Base-by-base conservation (phyloP, 2,329 filamentous ascomycete genomes). In the Raffaelea deltoideospora region DNA sequence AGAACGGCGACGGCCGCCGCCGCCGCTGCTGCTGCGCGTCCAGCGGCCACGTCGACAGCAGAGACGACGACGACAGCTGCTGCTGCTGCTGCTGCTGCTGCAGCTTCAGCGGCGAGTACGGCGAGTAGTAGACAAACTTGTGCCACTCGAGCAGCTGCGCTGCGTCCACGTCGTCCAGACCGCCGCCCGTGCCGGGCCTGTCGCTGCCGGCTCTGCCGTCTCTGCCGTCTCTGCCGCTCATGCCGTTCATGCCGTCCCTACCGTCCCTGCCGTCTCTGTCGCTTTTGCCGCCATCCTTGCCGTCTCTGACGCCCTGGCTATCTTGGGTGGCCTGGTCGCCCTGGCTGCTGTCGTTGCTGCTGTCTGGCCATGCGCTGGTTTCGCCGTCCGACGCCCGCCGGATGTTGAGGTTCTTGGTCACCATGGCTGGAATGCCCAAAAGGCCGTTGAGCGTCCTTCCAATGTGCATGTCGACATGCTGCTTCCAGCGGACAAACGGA, bases 31-130 rank as follows among this genome's bases (percentile, higher is more conserved):
- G n/a, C n/a, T n/a, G n/a, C n/a, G n/a, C n/a, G n/a, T n/a, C n/a
- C n/a, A n/a, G n/a, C n/a, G n/a, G n/a, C n/a, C n/a, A n/a, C n/a
- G n/a, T n/a, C n/a, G n/a, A n/a, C n/a, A n/a, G n/a, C n/a, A n/a
- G n/a, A n/a, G n/a, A n/a, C n/a, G n/a, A n/a, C 41, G 63, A 65
- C 8, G 53, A 58, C 8, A 71, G 55, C 39, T 58, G 28, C 22
- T 48, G 37, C n/a, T 37, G 29, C 2, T 41, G 35, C 37, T 42
- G 42, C 18, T 43, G 35, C 37, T 41, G 41, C 32, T 55, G 55
- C 15, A 72, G 60, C 27, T 53, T 55, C 14, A 58, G 47, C 6
- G 63, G 64, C 10, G 60, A 65, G 49, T 65, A 67, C 3, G 57
- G 53, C 14, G 61, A 64, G 32, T 51, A 47, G 14, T 48, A 41